phyloP scores from a whole-genome alignment of 345 rosid genomes.

The Camelina neglecta region DNA sequence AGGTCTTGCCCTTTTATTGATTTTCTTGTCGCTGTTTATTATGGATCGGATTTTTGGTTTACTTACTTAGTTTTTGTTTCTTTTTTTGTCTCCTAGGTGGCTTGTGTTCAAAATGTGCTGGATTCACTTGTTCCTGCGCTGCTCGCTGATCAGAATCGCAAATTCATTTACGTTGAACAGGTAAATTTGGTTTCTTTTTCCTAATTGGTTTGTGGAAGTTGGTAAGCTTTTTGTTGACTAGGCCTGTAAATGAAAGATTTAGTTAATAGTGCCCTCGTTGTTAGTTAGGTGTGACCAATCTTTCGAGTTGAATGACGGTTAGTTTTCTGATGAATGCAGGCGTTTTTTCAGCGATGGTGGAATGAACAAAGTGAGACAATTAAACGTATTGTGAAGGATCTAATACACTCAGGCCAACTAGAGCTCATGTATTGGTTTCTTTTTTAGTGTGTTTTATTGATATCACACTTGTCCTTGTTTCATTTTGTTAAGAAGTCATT shows the following conservation, averaged over 20 bases:
- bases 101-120: slow-evolving; percentile 92
- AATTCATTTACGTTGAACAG: slow-evolving; percentile 84
- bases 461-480: slow-evolving; percentile 6
- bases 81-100: slow-evolving; percentile 55
- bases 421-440: slow-evolving; percentile 72
- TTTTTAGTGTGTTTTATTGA: neutral
- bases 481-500: neutral
- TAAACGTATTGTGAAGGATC: slow-evolving; percentile 60
- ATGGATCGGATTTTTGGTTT: slow-evolving; percentile 7
- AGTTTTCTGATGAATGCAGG: slow-evolving; percentile 55
- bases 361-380: slow-evolving; percentile 72
- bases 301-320: slow-evolving; percentile 21
- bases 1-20: slow-evolving; percentile 51
- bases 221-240: slow-evolving; percentile 13
- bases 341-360: slow-evolving; percentile 99
- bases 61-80: slow-evolving; percentile 19
- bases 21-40: neutral
- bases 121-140: slow-evolving; percentile 91
- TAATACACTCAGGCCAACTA: slow-evolving; percentile 80
- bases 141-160: slow-evolving; percentile 87
- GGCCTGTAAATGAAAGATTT: neutral
- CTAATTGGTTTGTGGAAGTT: slow-evolving; percentile 20
- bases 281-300: neutral
- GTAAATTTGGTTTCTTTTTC: slow-evolving; percentile 45
- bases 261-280: neutral